A percentile compares a stretch with the other conserved stretches of the same genome.
Conservation (phyloP, 31 red algal species). For the Bonnemaisonia californica region DNA sequence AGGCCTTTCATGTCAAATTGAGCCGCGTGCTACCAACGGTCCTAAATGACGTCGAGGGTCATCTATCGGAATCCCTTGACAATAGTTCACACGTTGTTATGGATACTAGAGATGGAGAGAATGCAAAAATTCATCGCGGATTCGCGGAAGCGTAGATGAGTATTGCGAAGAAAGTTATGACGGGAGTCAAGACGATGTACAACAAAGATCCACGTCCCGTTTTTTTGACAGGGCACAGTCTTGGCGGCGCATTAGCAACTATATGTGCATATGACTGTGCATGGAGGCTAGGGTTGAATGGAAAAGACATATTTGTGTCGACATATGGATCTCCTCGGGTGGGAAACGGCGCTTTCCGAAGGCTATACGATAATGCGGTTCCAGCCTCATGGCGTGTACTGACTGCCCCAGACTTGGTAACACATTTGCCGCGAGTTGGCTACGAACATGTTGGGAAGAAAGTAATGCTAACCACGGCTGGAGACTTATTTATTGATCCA, state of each 20-base stretch:
- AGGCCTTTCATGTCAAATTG: constrained; percentile 57
- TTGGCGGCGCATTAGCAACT: constrained; percentile 83
- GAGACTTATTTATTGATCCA: constrained; percentile 76
- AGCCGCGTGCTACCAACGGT: constrained; percentile 54
- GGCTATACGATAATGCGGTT: constrained; percentile 59
- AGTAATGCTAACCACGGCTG: constrained; percentile 72
- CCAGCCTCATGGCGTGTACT: constrained; percentile 74
- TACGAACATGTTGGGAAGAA: constrained; percentile 83
- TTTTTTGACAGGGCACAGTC: constrained; percentile 81
- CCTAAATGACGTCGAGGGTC: background rate
- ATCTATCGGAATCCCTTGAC: constrained; percentile 20
- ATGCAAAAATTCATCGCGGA: constrained; percentile 75
- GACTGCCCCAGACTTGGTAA: constrained; percentile 68
- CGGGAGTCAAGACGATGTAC: constrained; percentile 39
- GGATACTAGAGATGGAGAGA: constrained; percentile 38
- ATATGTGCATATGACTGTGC: constrained; percentile 71
- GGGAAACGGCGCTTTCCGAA: constrained; percentile 68
- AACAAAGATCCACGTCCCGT: constrained; percentile 58
- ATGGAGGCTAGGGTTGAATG: constrained; percentile 39
- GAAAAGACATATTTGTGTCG: constrained; percentile 64
- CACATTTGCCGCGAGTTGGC: constrained; percentile 67
- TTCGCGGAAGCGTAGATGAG: constrained; percentile 69
- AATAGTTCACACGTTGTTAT: constrained; percentile 43
- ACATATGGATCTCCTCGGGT: constrained; percentile 80
- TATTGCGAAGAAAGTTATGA: constrained; percentile 61